These are phyloP conservation scores for Candida namnaoensis DNA, from an alignment of 805 yeast genomes.

Conservation along the genomic window DNA sequence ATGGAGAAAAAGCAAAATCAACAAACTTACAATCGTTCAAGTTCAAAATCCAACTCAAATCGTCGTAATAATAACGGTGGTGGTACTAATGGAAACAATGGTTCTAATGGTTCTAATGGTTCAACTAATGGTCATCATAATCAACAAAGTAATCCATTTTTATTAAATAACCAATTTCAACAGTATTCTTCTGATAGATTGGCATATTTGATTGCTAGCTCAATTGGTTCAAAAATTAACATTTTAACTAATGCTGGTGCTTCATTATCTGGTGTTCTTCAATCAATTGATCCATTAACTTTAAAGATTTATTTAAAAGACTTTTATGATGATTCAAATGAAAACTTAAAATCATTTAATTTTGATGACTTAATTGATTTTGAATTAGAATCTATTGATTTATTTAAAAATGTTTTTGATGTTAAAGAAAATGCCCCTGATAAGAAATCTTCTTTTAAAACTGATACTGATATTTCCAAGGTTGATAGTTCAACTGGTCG, in stretches of 20 bases:
- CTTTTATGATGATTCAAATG: slow-evolving; percentile 17
- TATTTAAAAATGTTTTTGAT: slow-evolving; percentile 9
- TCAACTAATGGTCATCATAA: too few species aligned
- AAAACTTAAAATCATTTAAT: slow-evolving; percentile 15
- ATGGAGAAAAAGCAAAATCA: not conserved
- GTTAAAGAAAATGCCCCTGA: too few species aligned
- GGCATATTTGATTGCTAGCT: slow-evolving; percentile 42
- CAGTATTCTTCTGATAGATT: slow-evolving; percentile 39
- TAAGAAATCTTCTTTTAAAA: slow-evolving; percentile 42
- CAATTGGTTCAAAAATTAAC: slow-evolving; percentile 49
- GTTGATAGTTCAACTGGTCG: slow-evolving; percentile 38
- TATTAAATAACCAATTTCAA: slow-evolving; percentile 19
- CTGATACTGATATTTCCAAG: slow-evolving; percentile 79
- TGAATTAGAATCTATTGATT: slow-evolving; percentile 25
- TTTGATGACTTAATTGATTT: slow-evolving; percentile 30
- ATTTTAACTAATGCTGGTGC: slow-evolving; percentile 60
- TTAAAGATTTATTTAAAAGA: slow-evolving; percentile 23
- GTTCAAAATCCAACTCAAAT: not conserved
- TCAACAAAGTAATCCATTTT: too few species aligned
- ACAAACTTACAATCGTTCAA: not conserved
- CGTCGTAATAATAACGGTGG: not conserved
- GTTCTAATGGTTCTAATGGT: slow-evolving; percentile 1
- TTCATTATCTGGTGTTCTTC: slow-evolving; percentile 48
- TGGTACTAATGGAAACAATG: not conserved
- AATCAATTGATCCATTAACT: slow-evolving; percentile 42